Percentiles rank a stretch among this genome's conserved stretches.
Conservation (phyloP, 2,329 filamentous ascomycete genomes). For the Verticillium nubilum region DNA sequence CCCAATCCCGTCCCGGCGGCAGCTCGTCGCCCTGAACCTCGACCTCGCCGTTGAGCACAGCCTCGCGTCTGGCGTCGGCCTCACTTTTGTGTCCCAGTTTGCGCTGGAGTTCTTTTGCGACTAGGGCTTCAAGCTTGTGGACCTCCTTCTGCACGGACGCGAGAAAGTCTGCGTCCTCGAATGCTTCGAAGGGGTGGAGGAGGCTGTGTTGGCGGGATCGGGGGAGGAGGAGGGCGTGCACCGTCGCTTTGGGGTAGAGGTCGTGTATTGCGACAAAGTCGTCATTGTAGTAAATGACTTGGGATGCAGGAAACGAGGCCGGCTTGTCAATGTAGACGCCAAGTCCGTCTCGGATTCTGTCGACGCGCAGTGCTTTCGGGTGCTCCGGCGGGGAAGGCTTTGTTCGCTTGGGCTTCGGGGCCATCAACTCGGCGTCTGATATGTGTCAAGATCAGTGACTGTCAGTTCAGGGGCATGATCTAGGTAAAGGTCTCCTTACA, state of each 20-base stretch:
- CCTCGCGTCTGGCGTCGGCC: constrained; percentile 58
- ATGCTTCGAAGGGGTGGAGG: constrained; percentile 71
- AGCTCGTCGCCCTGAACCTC: constrained; percentile 41
- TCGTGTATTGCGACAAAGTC: constrained; percentile 76
- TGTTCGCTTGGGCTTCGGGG: constrained; percentile 26
- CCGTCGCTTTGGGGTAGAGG: constrained; percentile 74
- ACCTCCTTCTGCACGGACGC: constrained; percentile 56
- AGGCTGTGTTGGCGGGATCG: constrained; percentile 56
- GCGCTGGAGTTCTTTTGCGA: constrained; percentile 69
- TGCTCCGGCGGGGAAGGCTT: constrained; percentile 3
- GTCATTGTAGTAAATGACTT: constrained; percentile 61
- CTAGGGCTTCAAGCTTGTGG: constrained; percentile 55
- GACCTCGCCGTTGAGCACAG: constrained; percentile 56
- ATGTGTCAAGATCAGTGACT: background rate
- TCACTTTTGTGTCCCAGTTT: constrained; percentile 58
- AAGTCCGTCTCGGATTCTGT: constrained; percentile 54
- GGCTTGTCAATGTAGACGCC: constrained; percentile 63
- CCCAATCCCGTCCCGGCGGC: constrained; percentile 74
- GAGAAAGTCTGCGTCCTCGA: constrained; percentile 67
- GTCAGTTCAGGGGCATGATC: background rate
- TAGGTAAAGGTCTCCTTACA: constrained; percentile 24
- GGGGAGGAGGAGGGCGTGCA: constrained; percentile 86
- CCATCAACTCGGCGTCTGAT: constrained; percentile 31
- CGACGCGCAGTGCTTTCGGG: constrained; percentile 18
- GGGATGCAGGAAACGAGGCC: constrained; percentile 50